Evolutionary conservation across 768 basidiomycete genomes (phyloP), one percentile per base, ranked within the genome.

Genomic region (Auriscalpium orientale): DNA sequence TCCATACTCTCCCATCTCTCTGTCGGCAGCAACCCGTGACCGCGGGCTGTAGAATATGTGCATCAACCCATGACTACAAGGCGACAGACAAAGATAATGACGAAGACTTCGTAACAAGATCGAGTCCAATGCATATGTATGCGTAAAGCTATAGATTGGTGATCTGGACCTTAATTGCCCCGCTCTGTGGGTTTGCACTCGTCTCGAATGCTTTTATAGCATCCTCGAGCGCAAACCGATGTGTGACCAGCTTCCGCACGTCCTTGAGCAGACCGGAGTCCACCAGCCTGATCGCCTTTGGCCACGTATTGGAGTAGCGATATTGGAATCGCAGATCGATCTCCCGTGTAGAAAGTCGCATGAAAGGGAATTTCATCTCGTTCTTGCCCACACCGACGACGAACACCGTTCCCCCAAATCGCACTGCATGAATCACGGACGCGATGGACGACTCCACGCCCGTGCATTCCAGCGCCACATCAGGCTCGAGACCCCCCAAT

Each of bases 201-300:
- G 85, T 77, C 62, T 91, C 82, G 73, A 95, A 95, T 2, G 92
- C 92, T 50, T 82, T 71, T 8, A 84, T 77, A 0, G 90, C 87
- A 35, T 87, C 79, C 60, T 88, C 85, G 16, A 95, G 77, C 18
- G 74, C 59, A 67, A 89, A 89, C 12, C 82, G 75, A 62, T 89
- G 88, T 33, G 87, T 88, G n/a, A 91, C 85, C 53, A 93, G 79
- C 60, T 89, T 87, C 59, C 85, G 84, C 56, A 91, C 71, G 62
- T 89, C 75, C 52, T 85, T 79, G 20, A 94, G 70, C 33, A 83
- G 80, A 20, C 84, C 82, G 43, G 86, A 83, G 18, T 68, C 73
- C n/a, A 95, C 78, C 9, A 94, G 82, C 4, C 85, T 79, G 56
- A 95, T 81, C 2, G 92, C 92, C 64, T 87, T 89, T 10, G 90